Evolutionary conservation across 345 rosid genomes (phyloP), one percentile per base, ranked within the genome.

Genomic region (Clausena lansium): DNA sequence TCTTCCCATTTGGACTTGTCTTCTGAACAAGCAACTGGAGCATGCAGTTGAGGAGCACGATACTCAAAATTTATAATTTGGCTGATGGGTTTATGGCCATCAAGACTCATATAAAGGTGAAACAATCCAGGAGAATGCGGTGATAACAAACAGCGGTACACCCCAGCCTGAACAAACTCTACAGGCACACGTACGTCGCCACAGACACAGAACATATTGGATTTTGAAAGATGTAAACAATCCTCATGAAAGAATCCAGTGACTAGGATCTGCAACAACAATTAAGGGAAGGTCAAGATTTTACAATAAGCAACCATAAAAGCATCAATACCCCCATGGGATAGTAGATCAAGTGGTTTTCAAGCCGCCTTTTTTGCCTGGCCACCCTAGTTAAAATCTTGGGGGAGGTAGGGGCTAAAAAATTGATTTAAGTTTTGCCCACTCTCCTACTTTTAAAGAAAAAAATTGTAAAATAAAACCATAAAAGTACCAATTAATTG

Each of bases 81-180:
- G 84, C 98, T 96, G 77, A 92, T 87, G 70, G 99, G 95, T 59
- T 84, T 89, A 75, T 84, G 87, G 14, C 95, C 95, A 69, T 96
- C 99, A 71, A 87, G 77, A 84, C 97, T 94, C 82, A 92, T 78
- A 85, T 80, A 94, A 20, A 96, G 82, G 79, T 82, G 88, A 64
- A 87, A 92, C 20, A 84, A 20, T 58, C 95, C 98, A 77, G 97
- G 91, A 32, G 88, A 78, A 68, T 90, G 92, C 4, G 92, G 90
- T 5, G 89, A 81, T 83, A 96, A 36, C 35, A 87, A 86, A 86
- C 99, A 92, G 65, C 97, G 91, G 81, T 94, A 96, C 33, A 92
- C 98, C 74, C 99, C 99, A 22, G 67, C 77, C 78, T 92, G 97
- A 80, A 96, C 74, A 80, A 87, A 76, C 71, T 92, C 95, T 3